phyloP scores from a whole-genome alignment of 106 monocot species.

The Cymbidium sinense region DNA sequence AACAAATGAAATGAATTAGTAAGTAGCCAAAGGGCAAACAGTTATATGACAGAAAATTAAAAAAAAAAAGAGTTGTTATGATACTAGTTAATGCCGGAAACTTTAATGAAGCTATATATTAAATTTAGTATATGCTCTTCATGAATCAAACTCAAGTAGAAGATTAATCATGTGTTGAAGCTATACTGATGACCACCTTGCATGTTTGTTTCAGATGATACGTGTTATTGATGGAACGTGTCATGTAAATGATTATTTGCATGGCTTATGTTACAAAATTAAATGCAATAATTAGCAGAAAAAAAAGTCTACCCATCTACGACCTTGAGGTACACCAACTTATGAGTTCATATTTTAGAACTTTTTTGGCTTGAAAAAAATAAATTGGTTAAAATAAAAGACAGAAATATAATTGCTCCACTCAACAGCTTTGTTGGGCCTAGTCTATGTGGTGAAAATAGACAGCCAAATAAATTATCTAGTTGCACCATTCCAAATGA shows the following conservation, averaged over 20 bases:
- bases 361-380: background rate
- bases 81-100: background rate
- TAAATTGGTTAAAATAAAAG: background rate
- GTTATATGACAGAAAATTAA: background rate
- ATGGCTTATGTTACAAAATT: background rate
- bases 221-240: background rate
- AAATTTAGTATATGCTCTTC: background rate
- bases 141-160: background rate
- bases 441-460: background rate
- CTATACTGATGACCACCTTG: background rate
- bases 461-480: background rate
- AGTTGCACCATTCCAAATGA: too few relatives aligned
- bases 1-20: background rate
- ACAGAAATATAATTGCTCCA: background rate
- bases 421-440: background rate
- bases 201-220: background rate
- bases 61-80: background rate
- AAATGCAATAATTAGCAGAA: background rate
- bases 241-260: background rate
- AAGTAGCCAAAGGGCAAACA: background rate
- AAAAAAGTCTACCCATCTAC: background rate
- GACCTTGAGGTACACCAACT: background rate
- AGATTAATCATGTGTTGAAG: background rate
- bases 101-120: background rate
- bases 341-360: background rate